Conservation (phyloP, 2,329 filamentous ascomycete species). For the Xylaria sp. region DNA sequence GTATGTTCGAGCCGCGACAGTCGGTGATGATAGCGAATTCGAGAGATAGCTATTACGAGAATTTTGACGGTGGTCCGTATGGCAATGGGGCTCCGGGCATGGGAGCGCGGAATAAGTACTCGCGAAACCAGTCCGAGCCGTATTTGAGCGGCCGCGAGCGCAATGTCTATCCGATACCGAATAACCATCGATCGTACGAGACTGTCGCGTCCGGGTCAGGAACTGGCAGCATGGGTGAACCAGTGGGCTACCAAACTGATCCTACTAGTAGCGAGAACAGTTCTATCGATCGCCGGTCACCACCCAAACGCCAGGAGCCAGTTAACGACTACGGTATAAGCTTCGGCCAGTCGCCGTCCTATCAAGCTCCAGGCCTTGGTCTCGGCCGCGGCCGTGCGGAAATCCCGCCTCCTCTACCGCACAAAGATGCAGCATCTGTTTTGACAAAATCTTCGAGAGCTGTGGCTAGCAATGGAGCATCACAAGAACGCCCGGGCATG, state of each 20-base stretch:
- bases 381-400: constrained; percentile 35
- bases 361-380: constrained; percentile 55
- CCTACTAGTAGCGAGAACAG: constrained; percentile 90
- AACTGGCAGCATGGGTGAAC: constrained; percentile 77
- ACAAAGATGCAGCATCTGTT: constrained; percentile 47
- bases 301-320: constrained; percentile 63
- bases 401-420: constrained; percentile 48
- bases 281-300: constrained; percentile 80
- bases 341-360: constrained; percentile 57
- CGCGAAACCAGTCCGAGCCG: constrained; percentile 60
- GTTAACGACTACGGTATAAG: constrained; percentile 73
- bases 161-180: constrained; percentile 63
- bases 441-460: constrained; percentile 47
- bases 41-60: constrained; percentile 58
- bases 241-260: constrained; percentile 83
- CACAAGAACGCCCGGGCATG: constrained; percentile 48
- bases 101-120: constrained; percentile 48
- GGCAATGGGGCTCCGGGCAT: constrained; percentile 49
- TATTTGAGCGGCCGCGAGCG: constrained; percentile 54
- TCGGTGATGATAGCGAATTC: constrained; percentile 46
- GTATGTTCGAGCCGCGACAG: constrained; percentile 54
- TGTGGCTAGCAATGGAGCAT: constrained; percentile 36
- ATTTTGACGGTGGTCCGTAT: constrained; percentile 48
- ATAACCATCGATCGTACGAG: constrained; percentile 84
- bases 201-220: constrained; percentile 81